phyloP scores from a whole-genome alignment of 768 basidiomycete genomes.

The Lactifluus volemus region DNA sequence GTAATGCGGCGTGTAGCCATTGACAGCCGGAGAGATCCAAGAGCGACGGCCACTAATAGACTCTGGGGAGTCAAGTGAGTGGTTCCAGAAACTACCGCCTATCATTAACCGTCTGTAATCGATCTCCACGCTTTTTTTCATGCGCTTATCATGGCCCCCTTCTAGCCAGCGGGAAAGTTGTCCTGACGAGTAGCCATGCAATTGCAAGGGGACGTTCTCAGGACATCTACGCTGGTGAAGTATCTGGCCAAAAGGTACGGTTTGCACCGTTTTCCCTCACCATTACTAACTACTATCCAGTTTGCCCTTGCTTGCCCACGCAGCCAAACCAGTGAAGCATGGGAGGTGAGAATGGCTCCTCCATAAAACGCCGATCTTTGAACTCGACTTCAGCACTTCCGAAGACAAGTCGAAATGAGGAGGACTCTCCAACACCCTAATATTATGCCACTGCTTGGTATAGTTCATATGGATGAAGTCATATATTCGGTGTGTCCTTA shows the following conservation, averaged over 20 bases:
- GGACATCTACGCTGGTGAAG: slow-evolving; percentile 16
- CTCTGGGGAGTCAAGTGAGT: slow-evolving; percentile 7
- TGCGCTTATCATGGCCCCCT: background rate
- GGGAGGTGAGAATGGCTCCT: slow-evolving; percentile 5
- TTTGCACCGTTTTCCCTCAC: background rate
- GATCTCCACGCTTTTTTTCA: no score
- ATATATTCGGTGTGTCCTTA: slow-evolving; percentile 8
- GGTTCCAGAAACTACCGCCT: slow-evolving; percentile 9
- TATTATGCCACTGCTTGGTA: slow-evolving; percentile 13
- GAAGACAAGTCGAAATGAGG: slow-evolving; percentile 17
- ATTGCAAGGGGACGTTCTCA: slow-evolving; percentile 11
- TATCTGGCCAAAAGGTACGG: slow-evolving; percentile 7
- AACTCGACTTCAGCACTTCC: slow-evolving; percentile 6
- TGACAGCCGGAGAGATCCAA: slow-evolving; percentile 7
- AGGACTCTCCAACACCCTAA: slow-evolving; percentile 14
- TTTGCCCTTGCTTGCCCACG: slow-evolving; percentile 10
- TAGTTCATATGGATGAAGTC: background rate
- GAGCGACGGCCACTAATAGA: slow-evolving; percentile 14
- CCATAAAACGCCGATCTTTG: background rate
- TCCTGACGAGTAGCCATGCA: slow-evolving; percentile 6
- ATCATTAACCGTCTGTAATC: slow-evolving; percentile 15
- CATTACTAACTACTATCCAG: background rate
- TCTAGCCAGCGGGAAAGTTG: slow-evolving; percentile 11
- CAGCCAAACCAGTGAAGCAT: slow-evolving; percentile 1
- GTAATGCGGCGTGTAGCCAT: background rate